Conservation (phyloP, 345 rosid genomes). For the Linum lewisii region DNA sequence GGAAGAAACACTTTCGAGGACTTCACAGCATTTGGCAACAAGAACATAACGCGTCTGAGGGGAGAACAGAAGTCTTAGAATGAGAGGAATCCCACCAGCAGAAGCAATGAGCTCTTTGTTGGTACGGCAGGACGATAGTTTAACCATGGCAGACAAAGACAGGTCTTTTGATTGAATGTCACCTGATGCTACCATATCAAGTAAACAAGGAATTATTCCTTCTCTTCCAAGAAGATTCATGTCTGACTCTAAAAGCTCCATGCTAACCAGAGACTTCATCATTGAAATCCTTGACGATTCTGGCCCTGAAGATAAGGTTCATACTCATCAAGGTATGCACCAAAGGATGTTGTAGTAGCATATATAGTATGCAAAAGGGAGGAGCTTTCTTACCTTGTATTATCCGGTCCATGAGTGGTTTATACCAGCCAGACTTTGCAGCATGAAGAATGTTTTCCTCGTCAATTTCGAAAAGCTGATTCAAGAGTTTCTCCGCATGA, state of each 20-base stretch:
- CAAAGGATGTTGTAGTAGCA: slow-evolving; percentile 2
- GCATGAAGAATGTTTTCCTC: slow-evolving; percentile 46
- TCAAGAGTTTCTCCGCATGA: slow-evolving; percentile 39
- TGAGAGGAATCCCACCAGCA: slow-evolving; percentile 41
- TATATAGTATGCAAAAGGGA: slow-evolving; percentile 2
- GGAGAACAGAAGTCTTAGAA: slow-evolving; percentile 32
- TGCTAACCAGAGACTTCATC: slow-evolving; percentile 35
- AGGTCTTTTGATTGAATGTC: slow-evolving; percentile 35
- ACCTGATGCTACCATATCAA: slow-evolving; percentile 36
- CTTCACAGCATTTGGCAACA: slow-evolving; percentile 36
- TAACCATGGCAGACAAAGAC: slow-evolving; percentile 40
- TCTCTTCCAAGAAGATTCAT: slow-evolving; percentile 41
- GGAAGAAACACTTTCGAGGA: slow-evolving; percentile 37
- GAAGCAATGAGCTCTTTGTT: slow-evolving; percentile 45
- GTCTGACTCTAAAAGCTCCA: slow-evolving; percentile 47
- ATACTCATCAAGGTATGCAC: neutral
- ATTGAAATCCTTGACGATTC: slow-evolving; percentile 35
- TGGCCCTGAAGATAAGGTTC: slow-evolving; percentile 30
- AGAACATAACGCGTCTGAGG: slow-evolving; percentile 26
- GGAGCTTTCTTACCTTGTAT: slow-evolving; percentile 36
- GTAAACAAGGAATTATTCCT: slow-evolving; percentile 49
- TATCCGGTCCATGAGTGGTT: slow-evolving; percentile 46
- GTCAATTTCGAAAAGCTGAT: slow-evolving; percentile 42
- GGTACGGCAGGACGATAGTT: slow-evolving; percentile 30
- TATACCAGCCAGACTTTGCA: slow-evolving; percentile 55